Percentiles rank a stretch among this genome's conserved stretches.
These are phyloP conservation scores for Mycosarcoma maydis DNA, from an alignment of 1,284 basidiomycete species.

Conservation along the genomic window DNA sequence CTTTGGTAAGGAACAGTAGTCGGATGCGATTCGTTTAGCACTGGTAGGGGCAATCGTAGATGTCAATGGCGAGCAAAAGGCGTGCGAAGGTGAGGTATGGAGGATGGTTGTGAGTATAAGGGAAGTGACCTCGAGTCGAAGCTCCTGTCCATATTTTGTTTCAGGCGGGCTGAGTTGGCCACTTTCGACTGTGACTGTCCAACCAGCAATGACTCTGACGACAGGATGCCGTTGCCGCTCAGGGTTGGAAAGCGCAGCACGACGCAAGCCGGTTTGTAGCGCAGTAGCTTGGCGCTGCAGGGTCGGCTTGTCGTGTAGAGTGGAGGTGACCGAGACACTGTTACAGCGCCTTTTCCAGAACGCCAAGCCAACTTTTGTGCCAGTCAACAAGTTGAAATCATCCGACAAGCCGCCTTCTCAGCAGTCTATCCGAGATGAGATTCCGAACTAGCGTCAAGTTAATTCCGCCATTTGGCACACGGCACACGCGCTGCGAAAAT, in stretches of 20 bases:
- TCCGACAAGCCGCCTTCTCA: background rate
- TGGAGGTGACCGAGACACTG: constrained; percentile 13
- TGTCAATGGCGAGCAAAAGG: background rate
- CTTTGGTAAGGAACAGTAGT: background rate
- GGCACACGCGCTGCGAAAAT: too few relatives aligned
- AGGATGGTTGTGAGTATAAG: too few relatives aligned
- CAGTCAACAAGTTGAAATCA: background rate
- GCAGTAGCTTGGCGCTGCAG: constrained; percentile 28
- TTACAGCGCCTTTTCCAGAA: too few relatives aligned
- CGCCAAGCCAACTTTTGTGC: constrained; percentile 4
- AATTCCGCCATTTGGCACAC: background rate
- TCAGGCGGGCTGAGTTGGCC: background rate
- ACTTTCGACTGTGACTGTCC: too few relatives aligned
- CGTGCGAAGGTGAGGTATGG: background rate
- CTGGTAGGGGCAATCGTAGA: too few relatives aligned
- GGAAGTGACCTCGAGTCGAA: too few relatives aligned
- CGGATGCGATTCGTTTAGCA: too few relatives aligned
- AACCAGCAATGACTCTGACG: background rate
- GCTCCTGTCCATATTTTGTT: too few relatives aligned
- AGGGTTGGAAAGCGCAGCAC: too few relatives aligned
- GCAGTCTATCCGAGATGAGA: too few relatives aligned
- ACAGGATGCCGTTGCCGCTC: background rate
- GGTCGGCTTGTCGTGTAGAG: constrained; percentile 12
- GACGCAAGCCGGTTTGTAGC: too few relatives aligned
- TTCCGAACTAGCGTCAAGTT: too few relatives aligned